phyloP scores from a whole-genome alignment of 2,329 filamentous ascomycete species.

The Fusarium abutilonis region DNA sequence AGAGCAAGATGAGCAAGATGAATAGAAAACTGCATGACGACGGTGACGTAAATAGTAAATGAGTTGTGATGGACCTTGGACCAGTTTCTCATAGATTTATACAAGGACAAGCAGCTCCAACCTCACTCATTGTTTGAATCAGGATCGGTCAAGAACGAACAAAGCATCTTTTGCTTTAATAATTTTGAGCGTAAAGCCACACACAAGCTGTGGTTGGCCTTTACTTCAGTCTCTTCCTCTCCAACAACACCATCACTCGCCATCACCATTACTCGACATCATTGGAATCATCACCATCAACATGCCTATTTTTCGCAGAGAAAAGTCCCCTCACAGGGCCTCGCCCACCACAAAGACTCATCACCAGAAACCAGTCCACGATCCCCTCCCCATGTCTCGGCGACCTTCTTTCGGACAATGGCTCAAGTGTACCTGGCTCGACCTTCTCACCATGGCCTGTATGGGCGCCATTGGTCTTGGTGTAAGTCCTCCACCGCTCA shows the following conservation, averaged over 20 bases:
- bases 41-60: slow-evolving; percentile 30
- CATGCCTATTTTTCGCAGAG: slow-evolving; percentile 30
- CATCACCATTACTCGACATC: neutral
- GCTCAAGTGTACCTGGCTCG: slow-evolving; percentile 73
- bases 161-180: slow-evolving; percentile 8
- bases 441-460: slow-evolving; percentile 72
- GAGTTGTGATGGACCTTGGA: neutral
- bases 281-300: slow-evolving; percentile 7
- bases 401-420: slow-evolving; percentile 74
- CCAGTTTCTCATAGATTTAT: slow-evolving; percentile 20
- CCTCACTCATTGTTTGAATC: neutral
- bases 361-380: slow-evolving; percentile 22
- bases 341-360: slow-evolving; percentile 8
- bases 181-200: slow-evolving; percentile 1
- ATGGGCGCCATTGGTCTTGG: slow-evolving; percentile 75
- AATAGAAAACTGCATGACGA: slow-evolving; percentile 18
- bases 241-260: neutral
- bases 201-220: slow-evolving; percentile 1
- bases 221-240: neutral
- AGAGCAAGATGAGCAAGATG: neutral
- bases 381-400: slow-evolving; percentile 53
- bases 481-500: slow-evolving; percentile 54
- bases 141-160: slow-evolving; percentile 4
- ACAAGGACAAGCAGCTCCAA: slow-evolving; percentile 8
- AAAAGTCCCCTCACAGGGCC: slow-evolving; percentile 30